Percentiles rank a stretch among this genome's conserved stretches.
These are phyloP conservation scores for Aspergillus asperescens DNA, from an alignment of 495 filamentous ascomycete genomes.

Conservation along the genomic window DNA sequence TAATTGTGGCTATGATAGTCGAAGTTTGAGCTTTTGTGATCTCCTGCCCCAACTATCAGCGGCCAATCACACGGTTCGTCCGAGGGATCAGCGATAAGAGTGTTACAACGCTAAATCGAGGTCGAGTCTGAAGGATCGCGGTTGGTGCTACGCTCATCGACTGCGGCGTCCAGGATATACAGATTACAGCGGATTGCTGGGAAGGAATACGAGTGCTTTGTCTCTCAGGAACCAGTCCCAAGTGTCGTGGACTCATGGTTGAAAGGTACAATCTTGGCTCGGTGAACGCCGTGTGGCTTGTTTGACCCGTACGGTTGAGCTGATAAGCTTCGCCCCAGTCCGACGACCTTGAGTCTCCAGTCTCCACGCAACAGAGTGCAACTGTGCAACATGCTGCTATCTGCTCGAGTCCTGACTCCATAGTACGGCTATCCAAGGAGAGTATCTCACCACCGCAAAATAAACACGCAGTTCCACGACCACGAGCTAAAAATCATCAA, in stretches of 20 bases:
- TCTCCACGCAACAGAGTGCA: neutral
- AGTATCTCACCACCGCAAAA: too few species aligned
- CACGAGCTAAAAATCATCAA: too few species aligned
- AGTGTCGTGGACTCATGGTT: neutral
- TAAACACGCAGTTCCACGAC: too few species aligned
- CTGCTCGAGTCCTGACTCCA: too few species aligned
- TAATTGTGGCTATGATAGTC: neutral
- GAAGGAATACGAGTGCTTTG: neutral
- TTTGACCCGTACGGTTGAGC: neutral
- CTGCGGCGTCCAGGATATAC: too few species aligned
- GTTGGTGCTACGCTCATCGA: too few species aligned
- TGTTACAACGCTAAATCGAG: conserved; percentile 17
- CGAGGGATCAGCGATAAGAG: conserved; percentile 16
- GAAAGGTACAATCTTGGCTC: neutral
- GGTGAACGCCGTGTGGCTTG: conserved; percentile 8
- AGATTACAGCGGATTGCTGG: too few species aligned
- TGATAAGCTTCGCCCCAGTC: conserved; percentile 8
- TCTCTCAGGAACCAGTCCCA: too few species aligned
- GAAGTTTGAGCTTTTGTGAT: neutral
- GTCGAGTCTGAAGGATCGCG: neutral
- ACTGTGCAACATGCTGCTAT: neutral
- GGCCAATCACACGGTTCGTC: neutral
- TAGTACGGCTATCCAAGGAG: neutral
- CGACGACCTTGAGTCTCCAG: neutral
- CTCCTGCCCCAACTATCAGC: neutral